Base-by-base conservation (phyloP, 2,329 filamentous ascomycete genomes). In the Daldinia sp. region DNA sequence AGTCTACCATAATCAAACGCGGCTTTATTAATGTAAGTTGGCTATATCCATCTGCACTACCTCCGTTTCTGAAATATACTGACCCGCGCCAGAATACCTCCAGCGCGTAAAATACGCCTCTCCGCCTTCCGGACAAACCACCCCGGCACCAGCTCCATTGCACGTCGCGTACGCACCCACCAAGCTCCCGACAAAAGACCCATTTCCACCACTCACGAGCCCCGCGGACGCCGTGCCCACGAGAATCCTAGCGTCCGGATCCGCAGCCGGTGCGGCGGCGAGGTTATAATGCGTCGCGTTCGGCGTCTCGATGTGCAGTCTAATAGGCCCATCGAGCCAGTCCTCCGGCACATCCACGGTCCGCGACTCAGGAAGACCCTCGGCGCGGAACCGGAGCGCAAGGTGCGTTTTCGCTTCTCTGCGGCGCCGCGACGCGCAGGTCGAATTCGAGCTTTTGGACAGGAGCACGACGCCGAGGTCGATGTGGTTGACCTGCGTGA, bases 151-250 rank as follows among this genome's bases (percentile, higher is more conserved):
- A 2, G 73, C 76, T 1, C 79, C 79, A 51, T 81, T 81, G 59
- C 79, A 80, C 6, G 79, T 81, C 10, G 78, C 79, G 59, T 79
- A 81, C 2, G 73, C 74, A 1, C 79, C 79, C 0, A 81, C 55
- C 12, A 81, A 66, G 18, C 74, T 78, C 0, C 79, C 79, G 0
- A 77, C 74, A 60, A 79, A 81, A 6, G 74, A 74, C 0, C 79
- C 79, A 2, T 71, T 73, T 0, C 76, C 78, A 12, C 78, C 78
- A 44, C 78, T 80, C 44, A 81, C 64, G 6, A 79, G 63, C 35
- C 64, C 71, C 1, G 75, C 78, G 0, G 74, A 76, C 6, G 75
- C 78, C 4, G 68, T 73, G 10, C 75, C 77, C 6, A 79, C 26
- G 7, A 71, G 42, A 1, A 79, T 42, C 48, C 60, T 67, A 0